Base-by-base conservation (phyloP, 164 flowering plant genomes). In the Magnolia officinalis region DNA sequence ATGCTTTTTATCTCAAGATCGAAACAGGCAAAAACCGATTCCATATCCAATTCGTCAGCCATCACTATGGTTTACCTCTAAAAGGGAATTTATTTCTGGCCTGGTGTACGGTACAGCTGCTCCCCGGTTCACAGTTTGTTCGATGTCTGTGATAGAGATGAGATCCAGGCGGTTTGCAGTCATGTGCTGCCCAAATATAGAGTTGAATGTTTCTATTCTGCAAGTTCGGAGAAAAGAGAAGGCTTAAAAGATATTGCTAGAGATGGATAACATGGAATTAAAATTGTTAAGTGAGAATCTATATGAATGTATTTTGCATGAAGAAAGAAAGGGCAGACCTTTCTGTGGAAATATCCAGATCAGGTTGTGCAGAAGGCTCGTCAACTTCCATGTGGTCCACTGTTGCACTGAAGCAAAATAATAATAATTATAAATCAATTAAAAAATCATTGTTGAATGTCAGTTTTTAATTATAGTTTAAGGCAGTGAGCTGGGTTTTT, bases 311-410 rank as follows among this genome's bases (percentile, higher is more conserved):
- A 63, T 61, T 10, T 61, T 45, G 19, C n/a, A 9, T 55, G 61
- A 1, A 69, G 26, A 77, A 71, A 73, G 45, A 67, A 69, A 67
- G 45, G 10, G 49, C 37, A 64, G 4, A 95, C 99, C 98, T 95
- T 81, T 95, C 92, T 11, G 84, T 74, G 63, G 95, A 76, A 74
- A 84, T 67, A 74, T 76, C 68, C 23, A 31, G 19, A 72, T 71
- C 74, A 5, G 87, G 31, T 31, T 68, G 86, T 63, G 78, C 80
- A 59, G 84, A 80, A 75, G 94, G 81, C 5, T 85, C 89, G 76
- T 96, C 99, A n/a, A 91, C 87, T 52, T 96, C 99, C 99, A 93
- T 96, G 74, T 92, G 87, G 74, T 88, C 91, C 5, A 79, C 65
- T 49, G 87, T 83, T 75, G 26, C 18, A 19, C 31, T 72, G 63